Evolutionary conservation across 2,329 filamentous ascomycete species (phyloP).

Genomic region (Neoascochyta sp.): DNA sequence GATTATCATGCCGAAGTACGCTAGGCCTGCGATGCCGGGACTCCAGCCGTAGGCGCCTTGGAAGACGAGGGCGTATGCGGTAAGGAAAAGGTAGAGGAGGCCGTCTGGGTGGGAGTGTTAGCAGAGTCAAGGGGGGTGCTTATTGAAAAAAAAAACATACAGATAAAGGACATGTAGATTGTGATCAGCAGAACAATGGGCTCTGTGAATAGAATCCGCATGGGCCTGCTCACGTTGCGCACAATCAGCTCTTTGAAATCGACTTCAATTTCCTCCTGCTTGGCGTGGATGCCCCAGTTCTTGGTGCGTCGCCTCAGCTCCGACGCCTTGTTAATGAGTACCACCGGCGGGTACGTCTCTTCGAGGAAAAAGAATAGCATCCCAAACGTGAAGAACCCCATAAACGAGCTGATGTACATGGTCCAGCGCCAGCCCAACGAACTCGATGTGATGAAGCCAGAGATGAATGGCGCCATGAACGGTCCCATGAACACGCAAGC

Average conservation of each 20-base stretch:
- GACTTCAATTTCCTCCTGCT: constrained; percentile 53
- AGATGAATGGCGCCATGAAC: constrained; percentile 52
- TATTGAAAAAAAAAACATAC: constrained; percentile 20
- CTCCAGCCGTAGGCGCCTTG: constrained; percentile 65
- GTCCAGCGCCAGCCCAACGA: constrained; percentile 55
- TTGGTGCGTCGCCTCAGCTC: constrained; percentile 54
- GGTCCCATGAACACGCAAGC: constrained; percentile 51
- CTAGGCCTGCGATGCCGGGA: constrained; percentile 67
- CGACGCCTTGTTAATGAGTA: constrained; percentile 55
- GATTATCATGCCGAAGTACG: constrained; percentile 79
- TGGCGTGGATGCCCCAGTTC: constrained; percentile 62
- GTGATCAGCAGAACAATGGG: constrained; percentile 49
- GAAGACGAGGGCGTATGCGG: constrained; percentile 80
- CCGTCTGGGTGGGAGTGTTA: constrained; percentile 56
- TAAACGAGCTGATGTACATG: constrained; percentile 52
- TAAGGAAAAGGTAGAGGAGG: constrained; percentile 79
- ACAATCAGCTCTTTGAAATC: constrained; percentile 49
- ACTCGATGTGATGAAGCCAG: constrained; percentile 51
- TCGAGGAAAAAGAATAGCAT: constrained; percentile 53
- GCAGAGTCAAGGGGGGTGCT: not conserved
- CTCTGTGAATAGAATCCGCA: constrained; percentile 49
- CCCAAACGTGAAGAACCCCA: constrained; percentile 52
- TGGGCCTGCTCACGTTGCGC: constrained; percentile 52
- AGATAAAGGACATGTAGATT: constrained; percentile 46
- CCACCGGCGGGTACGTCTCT: constrained; percentile 57